Base-by-base conservation (phyloP, 2,329 filamentous ascomycete genomes). In the Penicillium janthinellum region DNA sequence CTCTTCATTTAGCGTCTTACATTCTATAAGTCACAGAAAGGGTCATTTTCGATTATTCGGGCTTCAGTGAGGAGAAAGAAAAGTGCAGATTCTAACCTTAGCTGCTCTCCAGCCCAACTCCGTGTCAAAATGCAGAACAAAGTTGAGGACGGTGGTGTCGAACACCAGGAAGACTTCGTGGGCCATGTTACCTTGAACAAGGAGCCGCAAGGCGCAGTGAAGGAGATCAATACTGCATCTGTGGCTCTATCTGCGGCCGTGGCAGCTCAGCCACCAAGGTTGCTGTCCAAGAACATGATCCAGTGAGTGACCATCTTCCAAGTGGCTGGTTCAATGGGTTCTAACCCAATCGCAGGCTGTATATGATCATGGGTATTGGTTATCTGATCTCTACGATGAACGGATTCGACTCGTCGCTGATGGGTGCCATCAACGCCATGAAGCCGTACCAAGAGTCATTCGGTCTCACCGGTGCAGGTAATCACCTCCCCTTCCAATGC, bases 401-500 rank as follows among this genome's bases (percentile, higher is more conserved):
- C 25, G 50, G 50, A 5, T 53, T 53, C n/a, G 50, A 53, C 38
- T 53, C 50, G 20, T 53, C 50, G 38, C 20, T 53, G n/a, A 53
- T 53, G 50, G 20, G 37, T 53, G 20, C 50, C 15, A 53, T 53
- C 15, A 53, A 53, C 25, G 50, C 50, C 11, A 53, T 53, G 50
- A 34, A 53, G 25, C 50, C 50, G 25, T 53, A 53, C 25, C 50
- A 53, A 15, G 25, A 53, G 20, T 41, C 50, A 10, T 53, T 53
- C 6, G 50, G 50, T 15, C 50, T 53, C 11, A 17, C 37, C 5
- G 50, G 50, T 8, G 50, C 50, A 17, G 50, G 50, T 53, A 31
- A 42, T 5, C 5, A 28, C 3, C 11, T 6, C 7, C 35, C 4
- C 11, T 5, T n/a, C 28, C 5, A 12, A 15, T 38, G 3, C n/a